A percentile compares a stretch with the other conserved stretches of the same genome.
Conservation (phyloP, 371 early-diverging fungal species). For the Chytridium lagenaria region DNA sequence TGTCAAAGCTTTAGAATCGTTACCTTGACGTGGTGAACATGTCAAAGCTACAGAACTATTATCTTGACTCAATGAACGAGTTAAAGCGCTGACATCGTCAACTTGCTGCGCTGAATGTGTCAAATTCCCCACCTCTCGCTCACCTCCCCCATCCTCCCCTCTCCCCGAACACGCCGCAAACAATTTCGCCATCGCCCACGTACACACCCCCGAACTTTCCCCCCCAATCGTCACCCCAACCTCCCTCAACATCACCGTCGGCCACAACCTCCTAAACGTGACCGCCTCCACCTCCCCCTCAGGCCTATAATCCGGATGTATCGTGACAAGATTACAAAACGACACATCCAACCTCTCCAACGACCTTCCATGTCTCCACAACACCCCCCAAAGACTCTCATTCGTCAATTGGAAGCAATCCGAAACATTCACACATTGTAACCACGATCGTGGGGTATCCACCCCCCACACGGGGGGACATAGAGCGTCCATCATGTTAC, state of each 20-base stretch:
- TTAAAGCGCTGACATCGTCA: not conserved
- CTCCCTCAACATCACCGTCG: not conserved
- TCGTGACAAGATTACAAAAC: slow-evolving; percentile 1
- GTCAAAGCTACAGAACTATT: not conserved
- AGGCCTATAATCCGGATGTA: not conserved
- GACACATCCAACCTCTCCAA: not conserved
- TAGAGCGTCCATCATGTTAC: not conserved
- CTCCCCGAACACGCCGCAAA: no score
- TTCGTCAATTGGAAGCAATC: slow-evolving; percentile 13
- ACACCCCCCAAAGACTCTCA: not conserved
- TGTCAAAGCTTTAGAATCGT: no score
- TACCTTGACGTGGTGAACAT: no score
- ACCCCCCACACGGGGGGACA: not conserved
- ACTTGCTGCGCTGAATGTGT: no score
- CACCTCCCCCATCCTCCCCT: no score
- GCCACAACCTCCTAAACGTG: not conserved
- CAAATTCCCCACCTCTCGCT: no score
- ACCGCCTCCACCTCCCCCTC: not conserved
- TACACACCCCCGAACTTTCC: not conserved
- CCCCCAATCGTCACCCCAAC: not conserved
- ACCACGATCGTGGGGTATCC: not conserved
- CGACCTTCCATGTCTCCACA: not conserved
- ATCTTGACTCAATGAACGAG: not conserved
- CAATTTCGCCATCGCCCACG: not conserved
- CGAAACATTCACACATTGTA: not conserved